Evolutionary conservation across 1,139 yeast genomes (phyloP).

Genomic region (Hyphopichia burtonii): DNA sequence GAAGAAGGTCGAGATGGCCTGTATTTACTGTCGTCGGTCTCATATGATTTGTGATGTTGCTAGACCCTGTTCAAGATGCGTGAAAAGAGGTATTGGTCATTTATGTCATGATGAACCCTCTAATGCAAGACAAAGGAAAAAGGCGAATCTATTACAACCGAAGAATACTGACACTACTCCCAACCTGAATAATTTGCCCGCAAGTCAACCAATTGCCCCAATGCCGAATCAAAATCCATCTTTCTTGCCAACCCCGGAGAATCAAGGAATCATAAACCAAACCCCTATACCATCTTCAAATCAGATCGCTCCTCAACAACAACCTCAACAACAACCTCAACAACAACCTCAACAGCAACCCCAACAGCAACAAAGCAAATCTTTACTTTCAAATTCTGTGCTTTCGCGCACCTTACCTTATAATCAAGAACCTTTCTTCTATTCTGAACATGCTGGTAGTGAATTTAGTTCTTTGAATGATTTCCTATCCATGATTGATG

Average conservation of each 20-base stretch:
- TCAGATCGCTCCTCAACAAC: neutral
- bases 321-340: neutral
- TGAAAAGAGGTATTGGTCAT: conserved; percentile 86
- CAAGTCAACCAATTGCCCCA: neutral
- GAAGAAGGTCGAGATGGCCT: conserved; percentile 68
- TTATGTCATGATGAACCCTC: conserved; percentile 81
- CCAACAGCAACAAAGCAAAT: neutral
- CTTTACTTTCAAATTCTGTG: conserved; percentile 21
- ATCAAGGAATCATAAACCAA: conserved; percentile 5
- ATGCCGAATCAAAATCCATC: conserved; percentile 4
- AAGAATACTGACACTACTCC: conserved; percentile 3
- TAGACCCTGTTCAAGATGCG: conserved; percentile 85
- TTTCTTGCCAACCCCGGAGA: conserved; percentile 3
- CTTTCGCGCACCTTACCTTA: conserved; percentile 46
- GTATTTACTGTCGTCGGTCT: conserved; percentile 89
- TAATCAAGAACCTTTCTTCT: conserved; percentile 74
- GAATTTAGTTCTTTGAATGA: conserved; percentile 91
- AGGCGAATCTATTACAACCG: conserved; percentile 30
- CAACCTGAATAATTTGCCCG: neutral
- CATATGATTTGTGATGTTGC: conserved; percentile 92
- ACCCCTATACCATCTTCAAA: conserved; percentile 6
- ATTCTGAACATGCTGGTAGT: conserved; percentile 89
- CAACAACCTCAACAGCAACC: neutral
- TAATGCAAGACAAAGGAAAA: conserved; percentile 40
- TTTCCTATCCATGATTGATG: conserved; percentile 87